Base-by-base conservation (phyloP, 495 filamentous ascomycete genomes). In the Xylaria cubensis region DNA sequence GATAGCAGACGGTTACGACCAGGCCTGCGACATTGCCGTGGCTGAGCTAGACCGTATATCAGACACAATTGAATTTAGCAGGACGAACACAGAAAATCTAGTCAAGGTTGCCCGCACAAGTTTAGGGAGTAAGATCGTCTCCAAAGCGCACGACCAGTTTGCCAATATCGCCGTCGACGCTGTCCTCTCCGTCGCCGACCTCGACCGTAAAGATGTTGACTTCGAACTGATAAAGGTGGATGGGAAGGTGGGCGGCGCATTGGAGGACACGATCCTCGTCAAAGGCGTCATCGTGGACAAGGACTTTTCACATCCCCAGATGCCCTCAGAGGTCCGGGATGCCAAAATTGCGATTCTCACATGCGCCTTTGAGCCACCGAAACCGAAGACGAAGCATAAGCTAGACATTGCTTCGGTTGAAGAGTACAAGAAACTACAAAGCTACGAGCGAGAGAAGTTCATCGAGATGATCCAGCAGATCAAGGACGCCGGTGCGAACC, bases 371-470 rank as follows among this genome's bases (percentile, higher is more conserved):
- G 96, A 99, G 84, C 96, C 96, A n/a, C 96, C 96, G 19, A 99
- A 99, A 88, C 96, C 96, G 61, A 99, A 99, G 90, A 99, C 96
- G 34, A 99, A 99, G 89, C 96, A 99, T 85, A 97, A 97, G 88
- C 88, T 99, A 41, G 97, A 99, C 76, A 99, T 99, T 80, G 97
- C 94, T 69, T 93, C 90, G 61, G 95, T 99, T 12, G 95, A 98
- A 72, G 96, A 99, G 82, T 99, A 97, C 86, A 97, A 96, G 86
- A 94, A 93, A 79, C 84, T 99, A 71, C 96, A 99, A 77, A 92
- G 87, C 56, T 99, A 99, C 82, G 96, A 99, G 83, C 90, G 89
- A 71, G 90, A 92, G 80, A 99, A 97, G 82, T 99, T 99, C 79
- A 88, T 92, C 67, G 96, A 98, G 85, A 99, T 99, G 96, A 97